These are phyloP conservation scores for Penicillium sumatraense DNA, from an alignment of 2,329 filamentous ascomycete genomes.

Conservation along the genomic window DNA sequence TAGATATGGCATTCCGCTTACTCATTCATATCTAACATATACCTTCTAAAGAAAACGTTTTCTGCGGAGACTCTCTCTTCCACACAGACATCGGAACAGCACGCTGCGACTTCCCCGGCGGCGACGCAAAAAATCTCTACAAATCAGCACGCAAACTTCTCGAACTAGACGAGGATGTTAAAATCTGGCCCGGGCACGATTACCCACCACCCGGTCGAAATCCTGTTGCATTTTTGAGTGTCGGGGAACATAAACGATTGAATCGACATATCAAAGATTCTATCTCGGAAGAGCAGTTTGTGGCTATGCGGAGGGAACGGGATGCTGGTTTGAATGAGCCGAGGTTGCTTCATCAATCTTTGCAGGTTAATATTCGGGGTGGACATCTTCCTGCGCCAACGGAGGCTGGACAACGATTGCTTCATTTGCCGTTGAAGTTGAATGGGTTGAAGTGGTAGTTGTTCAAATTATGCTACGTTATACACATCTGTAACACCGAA, in stretches of 20 bases:
- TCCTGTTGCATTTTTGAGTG: slow-evolving; percentile 50
- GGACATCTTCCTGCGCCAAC: slow-evolving; percentile 47
- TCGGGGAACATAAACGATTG: slow-evolving; percentile 49
- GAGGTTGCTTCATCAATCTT: slow-evolving; percentile 54
- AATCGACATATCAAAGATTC: slow-evolving; percentile 57
- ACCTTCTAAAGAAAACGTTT: slow-evolving; percentile 48
- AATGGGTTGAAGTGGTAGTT: slow-evolving; percentile 28
- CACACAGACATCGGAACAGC: slow-evolving; percentile 58
- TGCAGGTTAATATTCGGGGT: slow-evolving; percentile 60
- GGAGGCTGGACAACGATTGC: slow-evolving; percentile 30
- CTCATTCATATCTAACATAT: slow-evolving; percentile 9
- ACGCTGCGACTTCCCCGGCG: slow-evolving; percentile 61
- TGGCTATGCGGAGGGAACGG: slow-evolving; percentile 48
- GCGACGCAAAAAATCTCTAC: slow-evolving; percentile 51
- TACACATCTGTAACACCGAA: no score
- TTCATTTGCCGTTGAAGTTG: slow-evolving; percentile 37
- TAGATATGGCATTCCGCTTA: no score
- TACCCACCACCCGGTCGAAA: slow-evolving; percentile 50
- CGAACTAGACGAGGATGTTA: slow-evolving; percentile 47
- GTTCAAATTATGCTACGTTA: no score
- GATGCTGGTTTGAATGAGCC: slow-evolving; percentile 52
- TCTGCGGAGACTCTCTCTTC: slow-evolving; percentile 60
- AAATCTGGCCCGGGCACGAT: slow-evolving; percentile 61
- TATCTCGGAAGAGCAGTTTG: slow-evolving; percentile 50
- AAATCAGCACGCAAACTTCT: slow-evolving; percentile 52